These are phyloP conservation scores for Sclerotinia nivalis DNA, from an alignment of 2,329 filamentous ascomycete genomes.

Conservation along the genomic window DNA sequence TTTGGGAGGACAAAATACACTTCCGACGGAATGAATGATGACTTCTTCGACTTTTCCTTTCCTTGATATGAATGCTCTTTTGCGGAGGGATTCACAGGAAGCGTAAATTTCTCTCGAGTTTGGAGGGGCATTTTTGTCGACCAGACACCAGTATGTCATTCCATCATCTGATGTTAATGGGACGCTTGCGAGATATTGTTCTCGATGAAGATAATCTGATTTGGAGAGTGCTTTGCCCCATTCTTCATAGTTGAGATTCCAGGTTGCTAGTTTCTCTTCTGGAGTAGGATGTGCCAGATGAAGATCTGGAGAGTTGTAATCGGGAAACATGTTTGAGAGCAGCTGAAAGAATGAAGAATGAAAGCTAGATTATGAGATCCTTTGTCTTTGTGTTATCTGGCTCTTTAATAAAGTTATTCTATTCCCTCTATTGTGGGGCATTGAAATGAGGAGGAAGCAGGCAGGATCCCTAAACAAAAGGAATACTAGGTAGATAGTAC, in stretches of 20 bases:
- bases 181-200: constrained; percentile 56
- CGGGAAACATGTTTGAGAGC: constrained; percentile 31
- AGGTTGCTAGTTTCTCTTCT: constrained; percentile 55
- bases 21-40: constrained; percentile 72
- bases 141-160: constrained; percentile 63
- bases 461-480: neutral
- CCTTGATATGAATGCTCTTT: constrained; percentile 54
- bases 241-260: constrained; percentile 54
- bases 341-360: neutral
- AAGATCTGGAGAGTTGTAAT: constrained; percentile 42
- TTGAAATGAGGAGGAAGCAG: constrained; percentile 4
- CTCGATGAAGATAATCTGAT: constrained; percentile 59
- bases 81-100: constrained; percentile 64
- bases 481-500: neutral
- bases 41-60: constrained; percentile 52
- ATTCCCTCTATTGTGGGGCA: neutral
- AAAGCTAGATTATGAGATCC: constrained; percentile 17
- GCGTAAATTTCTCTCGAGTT: constrained; percentile 57
- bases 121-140: constrained; percentile 46
- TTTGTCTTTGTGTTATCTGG: constrained; percentile 15
- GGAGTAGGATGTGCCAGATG: constrained; percentile 57
- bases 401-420: constrained; percentile 7
- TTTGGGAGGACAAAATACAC: constrained; percentile 72
- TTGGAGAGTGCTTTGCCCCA: constrained; percentile 61
- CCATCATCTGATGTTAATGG: constrained; percentile 60